Evolutionary conservation across 2,329 filamentous ascomycete genomes (phyloP).

Genomic region (Trichoderma sp.): DNA sequence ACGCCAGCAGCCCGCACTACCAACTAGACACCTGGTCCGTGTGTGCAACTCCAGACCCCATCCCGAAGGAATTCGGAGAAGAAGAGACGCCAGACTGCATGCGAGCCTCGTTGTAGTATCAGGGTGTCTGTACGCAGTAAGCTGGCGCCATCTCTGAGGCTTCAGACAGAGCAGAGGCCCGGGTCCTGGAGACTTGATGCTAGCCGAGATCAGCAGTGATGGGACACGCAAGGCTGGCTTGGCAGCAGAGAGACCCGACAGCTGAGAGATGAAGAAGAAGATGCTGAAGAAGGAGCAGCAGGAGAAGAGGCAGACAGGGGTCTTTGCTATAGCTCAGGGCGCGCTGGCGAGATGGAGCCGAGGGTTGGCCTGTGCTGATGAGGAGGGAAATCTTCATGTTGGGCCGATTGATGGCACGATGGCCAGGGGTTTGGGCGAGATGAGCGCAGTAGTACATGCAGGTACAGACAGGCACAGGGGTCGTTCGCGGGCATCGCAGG

Average conservation of each 20-base stretch:
- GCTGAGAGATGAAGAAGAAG: slow-evolving; percentile 3
- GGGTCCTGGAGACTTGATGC: background rate
- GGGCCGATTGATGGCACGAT: background rate
- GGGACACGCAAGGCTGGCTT: slow-evolving; percentile 4
- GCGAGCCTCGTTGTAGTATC: too few relatives aligned
- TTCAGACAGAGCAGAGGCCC: background rate
- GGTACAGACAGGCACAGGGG: background rate
- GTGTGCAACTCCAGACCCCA: background rate
- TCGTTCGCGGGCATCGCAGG: too few relatives aligned
- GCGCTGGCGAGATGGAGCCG: slow-evolving; percentile 7
- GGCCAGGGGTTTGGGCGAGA: background rate
- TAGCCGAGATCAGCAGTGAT: slow-evolving; percentile 20
- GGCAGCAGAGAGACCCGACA: background rate
- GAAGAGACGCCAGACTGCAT: too few relatives aligned
- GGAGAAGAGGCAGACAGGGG: background rate
- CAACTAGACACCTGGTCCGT: background rate
- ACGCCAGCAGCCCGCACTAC: slow-evolving; percentile 6
- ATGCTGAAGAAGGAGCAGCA: background rate
- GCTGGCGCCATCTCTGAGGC: background rate
- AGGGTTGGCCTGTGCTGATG: background rate
- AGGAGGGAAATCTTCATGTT: background rate
- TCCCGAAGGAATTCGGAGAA: background rate
- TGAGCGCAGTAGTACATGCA: background rate
- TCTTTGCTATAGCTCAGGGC: background rate
- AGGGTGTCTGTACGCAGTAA: too few relatives aligned